Evolutionary conservation across 768 basidiomycete species (phyloP).

Genomic region (Pisolithus tinctorius): DNA sequence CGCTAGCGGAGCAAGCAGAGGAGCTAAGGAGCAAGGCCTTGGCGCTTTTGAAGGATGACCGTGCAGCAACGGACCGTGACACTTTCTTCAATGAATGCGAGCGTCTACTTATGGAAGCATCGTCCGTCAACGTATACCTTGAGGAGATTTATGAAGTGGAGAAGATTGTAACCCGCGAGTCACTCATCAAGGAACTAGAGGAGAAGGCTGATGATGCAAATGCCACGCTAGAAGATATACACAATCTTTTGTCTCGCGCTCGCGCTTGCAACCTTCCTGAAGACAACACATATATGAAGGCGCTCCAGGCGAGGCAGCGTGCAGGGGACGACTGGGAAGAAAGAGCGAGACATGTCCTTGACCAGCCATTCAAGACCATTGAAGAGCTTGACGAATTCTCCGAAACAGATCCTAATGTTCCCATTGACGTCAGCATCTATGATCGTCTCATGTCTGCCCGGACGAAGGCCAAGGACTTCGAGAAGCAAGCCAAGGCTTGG

Average conservation of each 20-base stretch:
- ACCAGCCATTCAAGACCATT: slow-evolving; percentile 66
- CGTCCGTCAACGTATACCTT: slow-evolving; percentile 75
- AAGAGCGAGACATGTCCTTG: slow-evolving; percentile 56
- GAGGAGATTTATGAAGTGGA: slow-evolving; percentile 75
- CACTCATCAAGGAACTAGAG: slow-evolving; percentile 69
- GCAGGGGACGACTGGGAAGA: slow-evolving; percentile 77
- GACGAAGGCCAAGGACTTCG: slow-evolving; percentile 69
- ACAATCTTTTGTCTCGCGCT: slow-evolving; percentile 64
- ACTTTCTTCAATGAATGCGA: slow-evolving; percentile 65
- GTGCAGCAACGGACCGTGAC: slow-evolving; percentile 41
- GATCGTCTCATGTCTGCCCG: slow-evolving; percentile 59
- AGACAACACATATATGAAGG: slow-evolving; percentile 58
- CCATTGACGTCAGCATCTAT: slow-evolving; percentile 61
- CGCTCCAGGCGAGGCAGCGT: slow-evolving; percentile 56
- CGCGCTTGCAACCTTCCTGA: slow-evolving; percentile 55
- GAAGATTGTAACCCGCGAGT: slow-evolving; percentile 74
- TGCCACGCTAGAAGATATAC: slow-evolving; percentile 73
- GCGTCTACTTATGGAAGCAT: slow-evolving; percentile 59
- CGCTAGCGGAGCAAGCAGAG: slow-evolving; percentile 57
- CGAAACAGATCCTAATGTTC: slow-evolving; percentile 56
- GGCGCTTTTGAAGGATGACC: slow-evolving; percentile 40
- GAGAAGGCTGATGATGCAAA: slow-evolving; percentile 61
- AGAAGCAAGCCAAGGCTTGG: slow-evolving; percentile 73
- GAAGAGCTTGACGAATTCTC: slow-evolving; percentile 72
- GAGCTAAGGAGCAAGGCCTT: slow-evolving; percentile 52